Evolutionary conservation across 352 stramenopile species (phyloP).

Genomic region (Thalassiosira livingstoniorum): DNA sequence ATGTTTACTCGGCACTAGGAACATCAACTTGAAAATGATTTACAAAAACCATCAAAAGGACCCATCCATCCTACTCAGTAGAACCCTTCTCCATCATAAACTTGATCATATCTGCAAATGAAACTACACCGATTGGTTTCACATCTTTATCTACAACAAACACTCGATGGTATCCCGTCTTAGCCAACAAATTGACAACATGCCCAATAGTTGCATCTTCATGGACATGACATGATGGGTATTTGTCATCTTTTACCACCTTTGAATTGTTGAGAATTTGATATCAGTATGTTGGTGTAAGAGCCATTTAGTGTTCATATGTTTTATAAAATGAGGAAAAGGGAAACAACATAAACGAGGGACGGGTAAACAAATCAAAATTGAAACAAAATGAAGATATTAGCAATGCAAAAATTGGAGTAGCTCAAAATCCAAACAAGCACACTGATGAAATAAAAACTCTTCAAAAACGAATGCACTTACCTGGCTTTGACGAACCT

Average conservation of each 20-base stretch:
- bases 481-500: conserved; percentile 53
- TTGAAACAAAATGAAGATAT: background rate
- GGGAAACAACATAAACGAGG: too few relatives aligned
- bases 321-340: too few relatives aligned
- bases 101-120: conserved; percentile 46
- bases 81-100: conserved; percentile 9
- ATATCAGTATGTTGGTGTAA: background rate
- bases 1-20: background rate
- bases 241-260: conserved; percentile 49
- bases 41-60: background rate
- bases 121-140: conserved; percentile 53
- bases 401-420: conserved; percentile 2
- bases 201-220: conserved; percentile 64
- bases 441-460: too few relatives aligned
- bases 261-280: background rate
- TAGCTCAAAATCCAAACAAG: too few relatives aligned
- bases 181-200: conserved; percentile 62
- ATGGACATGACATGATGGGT: conserved; percentile 57
- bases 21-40: background rate
- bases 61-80: background rate
- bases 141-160: conserved; percentile 63
- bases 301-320: too few relatives aligned
- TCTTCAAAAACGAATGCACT: background rate
- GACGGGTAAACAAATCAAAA: too few relatives aligned
- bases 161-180: conserved; percentile 67